Conservation (phyloP, 345 rosid genomes). For the Heritiera fomes region DNA sequence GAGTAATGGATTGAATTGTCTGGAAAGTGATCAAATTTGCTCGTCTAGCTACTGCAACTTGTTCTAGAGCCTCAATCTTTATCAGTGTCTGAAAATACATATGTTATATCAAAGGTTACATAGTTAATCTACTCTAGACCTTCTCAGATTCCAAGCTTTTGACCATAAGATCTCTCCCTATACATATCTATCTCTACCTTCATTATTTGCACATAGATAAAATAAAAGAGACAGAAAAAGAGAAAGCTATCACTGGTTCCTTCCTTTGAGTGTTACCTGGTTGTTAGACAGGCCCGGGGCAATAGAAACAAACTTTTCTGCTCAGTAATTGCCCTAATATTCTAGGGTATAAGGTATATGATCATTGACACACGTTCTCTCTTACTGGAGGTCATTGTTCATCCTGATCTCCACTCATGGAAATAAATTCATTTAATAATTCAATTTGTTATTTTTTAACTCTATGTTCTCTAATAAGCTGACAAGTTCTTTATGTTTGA, state of each 20-base stretch:
- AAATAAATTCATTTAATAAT: conserved; percentile 11
- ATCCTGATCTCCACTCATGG: conserved; percentile 23
- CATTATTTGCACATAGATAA: not conserved
- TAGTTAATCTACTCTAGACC: not conserved
- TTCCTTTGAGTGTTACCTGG: conserved; percentile 23
- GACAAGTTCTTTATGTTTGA: conserved; percentile 39
- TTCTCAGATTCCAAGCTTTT: conserved; percentile 16
- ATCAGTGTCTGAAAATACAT: not conserved
- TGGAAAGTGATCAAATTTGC: not conserved
- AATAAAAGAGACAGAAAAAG: not conserved
- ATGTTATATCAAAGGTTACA: not conserved
- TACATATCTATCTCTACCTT: not conserved
- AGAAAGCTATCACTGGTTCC: conserved; percentile 5
- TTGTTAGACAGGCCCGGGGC: conserved; percentile 18
- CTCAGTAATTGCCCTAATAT: conserved; percentile 17
- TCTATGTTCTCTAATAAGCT: not conserved
- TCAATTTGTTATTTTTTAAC: not conserved
- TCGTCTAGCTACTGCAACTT: not conserved
- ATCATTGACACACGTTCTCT: conserved; percentile 22
- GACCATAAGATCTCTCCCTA: not conserved
- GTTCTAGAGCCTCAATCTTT: not conserved
- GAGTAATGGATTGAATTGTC: not conserved
- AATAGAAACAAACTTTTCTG: conserved; percentile 14
- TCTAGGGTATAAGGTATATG: not conserved
- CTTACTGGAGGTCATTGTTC: conserved; percentile 17